Conservation (phyloP, 345 rosid species). For the Populus tremula region DNA sequence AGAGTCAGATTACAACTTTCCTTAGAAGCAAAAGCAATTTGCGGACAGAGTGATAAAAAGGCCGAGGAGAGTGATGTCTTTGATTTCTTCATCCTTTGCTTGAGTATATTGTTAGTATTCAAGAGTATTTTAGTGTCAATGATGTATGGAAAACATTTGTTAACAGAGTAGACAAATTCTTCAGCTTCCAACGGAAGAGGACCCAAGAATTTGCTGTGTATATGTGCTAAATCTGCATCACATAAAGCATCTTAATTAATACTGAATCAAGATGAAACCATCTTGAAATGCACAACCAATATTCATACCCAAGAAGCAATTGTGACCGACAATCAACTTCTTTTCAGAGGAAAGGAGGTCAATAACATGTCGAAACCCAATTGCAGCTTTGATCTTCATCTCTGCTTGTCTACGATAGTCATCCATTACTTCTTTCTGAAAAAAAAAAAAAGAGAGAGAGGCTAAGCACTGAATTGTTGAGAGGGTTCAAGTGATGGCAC, state of each 20-base stretch:
- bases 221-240: constrained; percentile 79
- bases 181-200: constrained; percentile 78
- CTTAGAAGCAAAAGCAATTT: constrained; percentile 48
- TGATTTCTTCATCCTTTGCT: constrained; percentile 56
- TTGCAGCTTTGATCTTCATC: constrained; percentile 57
- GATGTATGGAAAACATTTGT: constrained; percentile 61
- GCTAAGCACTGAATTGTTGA: not conserved
- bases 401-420: constrained; percentile 49
- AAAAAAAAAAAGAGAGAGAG: not conserved
- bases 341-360: constrained; percentile 77
- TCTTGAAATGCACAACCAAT: constrained; percentile 13
- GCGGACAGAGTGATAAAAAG: constrained; percentile 65
- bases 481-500: not conserved
- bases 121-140: constrained; percentile 87
- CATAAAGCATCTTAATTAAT: constrained; percentile 15
- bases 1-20: constrained; percentile 21
- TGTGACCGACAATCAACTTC: constrained; percentile 90
- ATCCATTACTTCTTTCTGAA: constrained; percentile 69
- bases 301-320: constrained; percentile 80
- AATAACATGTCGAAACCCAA: constrained; percentile 88
- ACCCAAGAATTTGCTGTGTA: constrained; percentile 72
- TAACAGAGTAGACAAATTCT: constrained; percentile 57
- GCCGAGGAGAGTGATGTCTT: constrained; percentile 76
- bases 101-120: constrained; percentile 50
- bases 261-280: constrained; percentile 5